These are phyloP conservation scores for Phyllostachys edulis DNA, from an alignment of 176 grass and related monocot genomes.

Conservation along the genomic window DNA sequence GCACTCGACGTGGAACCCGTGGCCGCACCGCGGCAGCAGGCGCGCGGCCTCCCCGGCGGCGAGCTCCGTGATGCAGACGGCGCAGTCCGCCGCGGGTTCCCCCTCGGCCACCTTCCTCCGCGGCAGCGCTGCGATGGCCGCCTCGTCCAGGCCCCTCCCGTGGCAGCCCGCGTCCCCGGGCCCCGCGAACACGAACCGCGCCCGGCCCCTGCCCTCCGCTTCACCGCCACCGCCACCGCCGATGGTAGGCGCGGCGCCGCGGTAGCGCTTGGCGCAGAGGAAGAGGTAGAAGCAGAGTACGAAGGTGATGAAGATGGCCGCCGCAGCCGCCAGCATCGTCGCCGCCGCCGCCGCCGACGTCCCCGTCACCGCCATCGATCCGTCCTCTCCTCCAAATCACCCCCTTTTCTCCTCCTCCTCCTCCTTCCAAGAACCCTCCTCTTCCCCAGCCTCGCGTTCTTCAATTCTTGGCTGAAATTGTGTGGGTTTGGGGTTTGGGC, in stretches of 20 bases:
- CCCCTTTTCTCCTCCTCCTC: not conserved
- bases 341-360: slow-evolving; percentile 41
- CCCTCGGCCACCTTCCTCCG: not conserved
- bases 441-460: slow-evolving; percentile 31
- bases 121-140: slow-evolving; percentile 40
- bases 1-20: slow-evolving; percentile 70
- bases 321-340: slow-evolving; percentile 49
- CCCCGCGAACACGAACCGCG: slow-evolving; percentile 38
- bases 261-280: slow-evolving; percentile 63
- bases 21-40: slow-evolving; percentile 63
- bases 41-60: slow-evolving; percentile 46
- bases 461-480: not conserved
- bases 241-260: slow-evolving; percentile 45
- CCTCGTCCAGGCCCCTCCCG: slow-evolving; percentile 42
- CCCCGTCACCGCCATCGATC: slow-evolving; percentile 44
- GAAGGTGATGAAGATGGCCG: slow-evolving; percentile 69
- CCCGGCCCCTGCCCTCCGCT: not conserved
- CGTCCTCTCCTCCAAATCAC: not conserved
- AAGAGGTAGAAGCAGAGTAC: slow-evolving; percentile 70
- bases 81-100: slow-evolving; percentile 47
- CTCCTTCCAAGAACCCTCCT: not conserved
- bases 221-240: not conserved
- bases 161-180: not conserved
- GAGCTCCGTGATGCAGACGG: slow-evolving; percentile 72
- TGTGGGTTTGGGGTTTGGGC: not conserved